Percentiles rank a stretch among this genome's conserved stretches.
Conservation (phyloP, 2,329 filamentous ascomycete species). For the Penicillium paneum region DNA sequence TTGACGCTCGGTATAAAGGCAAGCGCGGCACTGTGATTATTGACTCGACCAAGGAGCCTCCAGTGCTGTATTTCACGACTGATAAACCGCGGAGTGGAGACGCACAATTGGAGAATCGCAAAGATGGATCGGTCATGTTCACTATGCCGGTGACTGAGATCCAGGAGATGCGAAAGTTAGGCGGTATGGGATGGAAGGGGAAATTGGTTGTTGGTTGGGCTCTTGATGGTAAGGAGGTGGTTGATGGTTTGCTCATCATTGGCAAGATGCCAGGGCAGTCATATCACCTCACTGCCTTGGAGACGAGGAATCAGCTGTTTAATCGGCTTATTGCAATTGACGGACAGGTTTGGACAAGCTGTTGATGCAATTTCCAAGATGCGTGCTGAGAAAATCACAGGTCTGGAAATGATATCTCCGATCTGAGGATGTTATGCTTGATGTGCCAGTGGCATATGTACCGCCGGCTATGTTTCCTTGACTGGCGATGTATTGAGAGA, state of each 20-base stretch:
- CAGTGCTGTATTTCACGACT: slow-evolving; percentile 58
- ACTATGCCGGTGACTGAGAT: slow-evolving; percentile 68
- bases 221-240: slow-evolving; percentile 64
- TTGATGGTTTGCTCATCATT: slow-evolving; percentile 68
- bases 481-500: background rate
- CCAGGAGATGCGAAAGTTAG: slow-evolving; percentile 70
- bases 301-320: slow-evolving; percentile 72
- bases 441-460: background rate
- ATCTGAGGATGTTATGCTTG: background rate
- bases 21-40: slow-evolving; percentile 70
- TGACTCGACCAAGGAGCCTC: slow-evolving; percentile 32
- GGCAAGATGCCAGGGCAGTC: slow-evolving; percentile 52
- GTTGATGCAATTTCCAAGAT: slow-evolving; percentile 44
- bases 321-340: slow-evolving; percentile 75
- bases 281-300: slow-evolving; percentile 67
- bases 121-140: slow-evolving; percentile 59
- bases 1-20: slow-evolving; percentile 66
- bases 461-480: background rate
- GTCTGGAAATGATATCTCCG: slow-evolving; percentile 22
- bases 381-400: slow-evolving; percentile 23
- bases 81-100: slow-evolving; percentile 39
- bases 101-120: slow-evolving; percentile 47
- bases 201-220: slow-evolving; percentile 81
- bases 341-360: slow-evolving; percentile 78
- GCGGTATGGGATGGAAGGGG: slow-evolving; percentile 78